Conservation (phyloP, 345 rosid species). For the Abelmoschus esculentus region DNA sequence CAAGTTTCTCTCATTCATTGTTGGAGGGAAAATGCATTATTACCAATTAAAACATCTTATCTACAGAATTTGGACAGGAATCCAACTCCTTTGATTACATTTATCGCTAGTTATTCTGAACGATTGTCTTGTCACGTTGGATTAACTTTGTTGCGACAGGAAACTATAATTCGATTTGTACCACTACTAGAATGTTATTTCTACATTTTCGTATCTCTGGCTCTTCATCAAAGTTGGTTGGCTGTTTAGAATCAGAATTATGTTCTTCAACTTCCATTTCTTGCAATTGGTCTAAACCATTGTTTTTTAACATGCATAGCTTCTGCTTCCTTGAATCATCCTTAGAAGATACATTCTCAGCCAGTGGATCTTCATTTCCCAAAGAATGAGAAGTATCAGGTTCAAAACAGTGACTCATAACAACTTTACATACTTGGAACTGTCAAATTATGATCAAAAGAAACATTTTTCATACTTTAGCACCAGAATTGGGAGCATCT, state of each 20-base stretch:
- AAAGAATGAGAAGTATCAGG: background rate
- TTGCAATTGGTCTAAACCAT: slow-evolving; percentile 20
- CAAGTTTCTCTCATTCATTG: background rate
- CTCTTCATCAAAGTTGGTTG: slow-evolving; percentile 15
- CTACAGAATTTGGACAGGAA: background rate
- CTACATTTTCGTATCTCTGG: background rate
- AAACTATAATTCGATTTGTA: background rate
- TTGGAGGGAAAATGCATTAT: too few species aligned
- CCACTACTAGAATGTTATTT: background rate
- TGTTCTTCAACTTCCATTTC: slow-evolving; percentile 40
- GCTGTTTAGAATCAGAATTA: slow-evolving; percentile 24
- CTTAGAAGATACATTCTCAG: background rate
- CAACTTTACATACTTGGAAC: too few species aligned
- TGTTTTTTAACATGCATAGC: slow-evolving; percentile 20
- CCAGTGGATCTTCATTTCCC: slow-evolving; percentile 5
- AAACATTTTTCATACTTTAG: too few species aligned
- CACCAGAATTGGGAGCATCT: too few species aligned
- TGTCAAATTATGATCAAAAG: too few species aligned
- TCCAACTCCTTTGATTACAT: background rate
- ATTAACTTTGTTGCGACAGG: background rate
- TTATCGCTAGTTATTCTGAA: background rate
- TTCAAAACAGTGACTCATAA: background rate
- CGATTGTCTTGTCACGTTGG: background rate
- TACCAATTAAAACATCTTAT: background rate
- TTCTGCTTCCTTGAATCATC: slow-evolving; percentile 7